Evolutionary conservation across 345 rosid genomes (phyloP).

Genomic region (Eutrema heterophyllum): DNA sequence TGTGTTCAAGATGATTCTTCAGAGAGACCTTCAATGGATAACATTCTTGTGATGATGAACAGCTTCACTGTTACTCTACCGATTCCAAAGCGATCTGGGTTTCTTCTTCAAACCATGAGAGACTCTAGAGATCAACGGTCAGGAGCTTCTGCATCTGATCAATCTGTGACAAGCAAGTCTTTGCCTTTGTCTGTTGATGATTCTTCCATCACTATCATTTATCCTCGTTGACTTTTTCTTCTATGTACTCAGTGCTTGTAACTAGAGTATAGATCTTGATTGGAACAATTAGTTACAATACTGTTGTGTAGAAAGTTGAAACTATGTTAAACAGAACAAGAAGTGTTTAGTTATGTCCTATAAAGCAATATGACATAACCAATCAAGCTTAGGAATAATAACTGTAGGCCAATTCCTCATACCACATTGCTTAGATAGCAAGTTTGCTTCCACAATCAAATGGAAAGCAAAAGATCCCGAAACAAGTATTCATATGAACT

Average conservation of each 20-base stretch:
- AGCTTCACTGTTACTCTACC: slow-evolving; percentile 39
- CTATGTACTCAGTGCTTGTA: not conserved
- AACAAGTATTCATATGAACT: not conserved
- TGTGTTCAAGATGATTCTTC: slow-evolving; percentile 60
- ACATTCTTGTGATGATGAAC: slow-evolving; percentile 42
- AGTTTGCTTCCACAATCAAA: slow-evolving; percentile 1
- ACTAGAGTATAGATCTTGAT: not conserved
- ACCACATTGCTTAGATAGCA: slow-evolving; percentile 26
- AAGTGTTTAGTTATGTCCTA: not conserved
- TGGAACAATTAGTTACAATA: not conserved
- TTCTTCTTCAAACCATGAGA: slow-evolving; percentile 17
- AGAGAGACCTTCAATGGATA: slow-evolving; percentile 47
- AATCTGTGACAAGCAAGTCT: slow-evolving; percentile 23
- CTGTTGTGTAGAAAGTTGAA: not conserved
- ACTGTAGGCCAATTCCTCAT: not conserved
- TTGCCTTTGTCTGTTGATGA: slow-evolving; percentile 31
- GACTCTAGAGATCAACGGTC: not conserved
- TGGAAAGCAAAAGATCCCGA: not conserved
- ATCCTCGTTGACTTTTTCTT: slow-evolving; percentile 32
- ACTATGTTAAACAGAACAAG: not conserved
- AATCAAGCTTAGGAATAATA: not conserved
- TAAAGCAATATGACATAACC: not conserved
- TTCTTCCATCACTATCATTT: slow-evolving; percentile 31
- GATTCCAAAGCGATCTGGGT: slow-evolving; percentile 36
- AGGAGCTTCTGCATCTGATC: slow-evolving; percentile 13